Conservation (phyloP, 306 rosid species). For the Castanea mollissima region DNA sequence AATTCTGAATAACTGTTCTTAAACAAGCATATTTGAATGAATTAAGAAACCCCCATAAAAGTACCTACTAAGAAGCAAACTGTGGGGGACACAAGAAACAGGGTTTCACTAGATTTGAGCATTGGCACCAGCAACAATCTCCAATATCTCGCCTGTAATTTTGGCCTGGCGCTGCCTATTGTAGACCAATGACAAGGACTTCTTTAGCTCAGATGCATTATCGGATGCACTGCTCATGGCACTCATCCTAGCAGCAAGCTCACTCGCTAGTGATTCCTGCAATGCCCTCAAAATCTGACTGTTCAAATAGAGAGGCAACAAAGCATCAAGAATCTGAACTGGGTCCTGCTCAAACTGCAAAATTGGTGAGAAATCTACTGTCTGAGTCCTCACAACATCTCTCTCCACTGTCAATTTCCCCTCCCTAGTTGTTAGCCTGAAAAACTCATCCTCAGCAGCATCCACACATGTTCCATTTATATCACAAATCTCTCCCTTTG, state of each 20-base stretch:
- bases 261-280: slow-evolving; percentile 91
- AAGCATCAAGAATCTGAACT: slow-evolving; percentile 87
- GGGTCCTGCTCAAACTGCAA: slow-evolving; percentile 94
- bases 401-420: slow-evolving; percentile 84
- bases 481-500: slow-evolving; percentile 89
- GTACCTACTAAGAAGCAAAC: slow-evolving; percentile 37
- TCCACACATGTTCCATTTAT: slow-evolving; percentile 77
- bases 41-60: slow-evolving; percentile 20
- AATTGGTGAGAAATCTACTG: slow-evolving; percentile 58
- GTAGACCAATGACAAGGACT: slow-evolving; percentile 47
- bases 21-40: slow-evolving; percentile 22
- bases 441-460: slow-evolving; percentile 86
- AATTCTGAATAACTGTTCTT: slow-evolving; percentile 26
- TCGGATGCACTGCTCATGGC: slow-evolving; percentile 87
- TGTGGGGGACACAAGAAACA: slow-evolving; percentile 11
- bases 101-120: slow-evolving; percentile 30
- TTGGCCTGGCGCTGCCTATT: slow-evolving; percentile 88
- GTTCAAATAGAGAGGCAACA: slow-evolving; percentile 78
- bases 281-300: slow-evolving; percentile 86
- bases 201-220: slow-evolving; percentile 73
- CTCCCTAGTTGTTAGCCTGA: slow-evolving; percentile 80
- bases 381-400: slow-evolving; percentile 49
- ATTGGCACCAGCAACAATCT: slow-evolving; percentile 88
- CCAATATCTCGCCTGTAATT: slow-evolving; percentile 88
- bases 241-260: slow-evolving; percentile 88